Evolutionary conservation across 495 filamentous ascomycete species (phyloP), one percentile per base, ranked within the genome.

Genomic region (Neurospora sp.): DNA sequence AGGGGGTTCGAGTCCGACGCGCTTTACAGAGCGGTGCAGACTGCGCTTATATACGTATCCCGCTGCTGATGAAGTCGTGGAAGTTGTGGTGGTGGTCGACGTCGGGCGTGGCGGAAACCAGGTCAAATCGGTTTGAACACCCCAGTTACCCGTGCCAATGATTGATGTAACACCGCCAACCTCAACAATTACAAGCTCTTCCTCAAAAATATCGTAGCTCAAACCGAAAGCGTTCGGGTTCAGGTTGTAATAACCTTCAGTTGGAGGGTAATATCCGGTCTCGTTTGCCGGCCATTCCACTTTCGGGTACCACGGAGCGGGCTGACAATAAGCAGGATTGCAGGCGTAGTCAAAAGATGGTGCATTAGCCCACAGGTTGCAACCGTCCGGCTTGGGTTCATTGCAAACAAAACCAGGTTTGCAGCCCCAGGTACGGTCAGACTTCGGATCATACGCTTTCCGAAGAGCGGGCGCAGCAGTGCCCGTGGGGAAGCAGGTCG

Each of bases 211-310:
- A 40, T 82, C 84, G 72, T 89, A 86, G 68, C 84, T 86, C 37
- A 93, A 76, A 8, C 89, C 90, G 75, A 93, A 93, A 16, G 81
- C 82, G 1, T 77, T 74, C 5, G 91, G 91, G 27, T 87, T 80
- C 18, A 92, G 83, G 59, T 92, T 87, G 81, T 88, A 92, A 76
- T 91, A 92, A 5, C 83, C 85, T 4, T 83, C 74, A 10, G 83
- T 84, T 20, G 87, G 80, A 16, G 87, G 86, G 80, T 85, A 89
- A 80, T 81, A 83, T 59, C 79, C 74, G 4, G 87, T 84, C 53
- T 81, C 44, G 59, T 85, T 81, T 3, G 75, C 74, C 2, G 81
- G 78, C 83, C 87, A 88, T 22, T 76, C 70, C 2, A 85, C 79
- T 8, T 74, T 73, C 8, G 76, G 75, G 71, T 81, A 83, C 1